phyloP scores from a whole-genome alignment of 495 filamentous ascomycete genomes.

The Podospora pseudocomata region DNA sequence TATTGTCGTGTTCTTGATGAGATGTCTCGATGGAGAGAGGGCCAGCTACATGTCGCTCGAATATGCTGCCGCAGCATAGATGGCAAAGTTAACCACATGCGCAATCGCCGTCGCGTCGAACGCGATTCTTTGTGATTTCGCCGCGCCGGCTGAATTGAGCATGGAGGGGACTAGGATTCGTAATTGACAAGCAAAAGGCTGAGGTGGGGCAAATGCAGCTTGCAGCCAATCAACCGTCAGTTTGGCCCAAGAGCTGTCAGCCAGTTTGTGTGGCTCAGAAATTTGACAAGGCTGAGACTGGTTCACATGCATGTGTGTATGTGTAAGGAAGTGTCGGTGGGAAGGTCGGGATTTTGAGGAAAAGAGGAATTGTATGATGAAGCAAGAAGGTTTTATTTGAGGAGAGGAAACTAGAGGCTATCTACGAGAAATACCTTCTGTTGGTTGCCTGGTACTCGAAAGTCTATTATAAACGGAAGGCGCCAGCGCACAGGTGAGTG shows the following conservation, averaged over 20 bases:
- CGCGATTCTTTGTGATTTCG: slow-evolving; percentile 1
- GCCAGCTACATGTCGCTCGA: background rate
- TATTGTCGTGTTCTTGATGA: background rate
- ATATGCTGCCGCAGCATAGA: background rate
- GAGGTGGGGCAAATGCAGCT: background rate
- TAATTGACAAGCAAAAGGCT: background rate
- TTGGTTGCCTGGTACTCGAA: background rate
- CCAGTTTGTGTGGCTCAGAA: slow-evolving; percentile 11
- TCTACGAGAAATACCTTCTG: background rate
- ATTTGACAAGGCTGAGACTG: slow-evolving; percentile 11
- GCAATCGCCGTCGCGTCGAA: background rate
- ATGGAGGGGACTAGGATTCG: background rate
- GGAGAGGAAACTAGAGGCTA: no score
- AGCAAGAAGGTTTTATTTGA: no score
- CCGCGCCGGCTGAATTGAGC: no score
- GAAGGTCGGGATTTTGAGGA: background rate
- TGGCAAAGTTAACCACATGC: background rate
- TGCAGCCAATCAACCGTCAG: background rate
- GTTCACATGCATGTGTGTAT: background rate
- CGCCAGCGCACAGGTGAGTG: background rate
- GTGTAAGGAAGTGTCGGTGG: background rate
- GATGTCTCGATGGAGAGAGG: background rate
- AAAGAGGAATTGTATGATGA: no score
- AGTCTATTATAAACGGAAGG: background rate
- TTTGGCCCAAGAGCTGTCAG: background rate